Evolutionary conservation across 768 basidiomycete species (phyloP).

Genomic region (Cyclocybe cylindracea): DNA sequence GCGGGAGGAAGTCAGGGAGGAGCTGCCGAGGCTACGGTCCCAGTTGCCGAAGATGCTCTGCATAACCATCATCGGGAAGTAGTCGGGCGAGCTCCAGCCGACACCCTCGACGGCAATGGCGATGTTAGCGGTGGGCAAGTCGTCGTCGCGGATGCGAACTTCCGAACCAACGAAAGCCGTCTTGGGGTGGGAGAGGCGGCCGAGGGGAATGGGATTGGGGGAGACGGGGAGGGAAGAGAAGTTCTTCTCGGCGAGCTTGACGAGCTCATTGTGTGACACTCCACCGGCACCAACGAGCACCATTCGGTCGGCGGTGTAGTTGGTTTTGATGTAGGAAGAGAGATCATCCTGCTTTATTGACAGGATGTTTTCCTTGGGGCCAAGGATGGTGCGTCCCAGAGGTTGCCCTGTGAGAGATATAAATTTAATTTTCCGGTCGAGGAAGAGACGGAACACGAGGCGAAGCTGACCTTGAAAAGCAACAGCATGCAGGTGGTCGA

Average conservation of each 20-base stretch:
- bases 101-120: constrained; percentile 98
- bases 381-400: constrained; percentile 95
- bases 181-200: constrained; percentile 73
- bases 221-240: constrained; percentile 90
- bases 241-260: constrained; percentile 93
- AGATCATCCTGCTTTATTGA: constrained; percentile 94
- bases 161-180: constrained; percentile 91
- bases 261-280: constrained; percentile 88
- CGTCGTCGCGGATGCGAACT: constrained; percentile 94
- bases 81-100: constrained; percentile 96
- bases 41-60: constrained; percentile 98
- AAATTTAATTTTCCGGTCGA: constrained; percentile 1
- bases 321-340: constrained; percentile 88
- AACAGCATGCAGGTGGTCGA: constrained; percentile 95
- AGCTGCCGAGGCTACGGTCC: constrained; percentile 94
- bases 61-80: constrained; percentile 99
- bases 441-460: constrained; percentile 24
- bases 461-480: constrained; percentile 82
- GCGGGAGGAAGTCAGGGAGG: constrained; percentile 85
- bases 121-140: constrained; percentile 84
- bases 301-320: constrained; percentile 99
- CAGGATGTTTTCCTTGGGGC: constrained; percentile 93
- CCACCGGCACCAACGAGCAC: constrained; percentile 97
- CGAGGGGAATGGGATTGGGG: constrained; percentile 84
- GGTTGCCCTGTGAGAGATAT: constrained; percentile 67